A percentile compares a stretch with the other conserved stretches of the same genome.
Conservation (phyloP, 2,329 filamentous ascomycete genomes). For the Phyllosticta capitalensis region DNA sequence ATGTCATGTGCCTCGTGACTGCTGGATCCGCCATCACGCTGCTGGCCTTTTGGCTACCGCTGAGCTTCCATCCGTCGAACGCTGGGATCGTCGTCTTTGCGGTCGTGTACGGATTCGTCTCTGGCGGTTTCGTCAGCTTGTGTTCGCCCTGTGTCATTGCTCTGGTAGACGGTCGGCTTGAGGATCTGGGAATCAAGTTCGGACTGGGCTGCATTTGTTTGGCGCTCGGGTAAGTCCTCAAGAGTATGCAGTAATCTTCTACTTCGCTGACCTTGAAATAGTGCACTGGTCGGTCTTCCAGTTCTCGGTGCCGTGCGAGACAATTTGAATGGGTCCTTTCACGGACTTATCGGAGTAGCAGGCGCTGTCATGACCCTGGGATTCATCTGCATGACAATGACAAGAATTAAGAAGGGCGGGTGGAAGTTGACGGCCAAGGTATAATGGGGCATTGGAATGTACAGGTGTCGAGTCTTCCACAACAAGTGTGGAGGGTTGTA, state of each 20-base stretch:
- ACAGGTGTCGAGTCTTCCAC: not conserved
- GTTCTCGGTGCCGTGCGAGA: slow-evolving; percentile 13
- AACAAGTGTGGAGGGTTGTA: too few species aligned
- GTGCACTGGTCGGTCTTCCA: slow-evolving; percentile 11
- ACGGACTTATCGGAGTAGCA: slow-evolving; percentile 3
- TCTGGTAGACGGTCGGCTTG: slow-evolving; percentile 3
- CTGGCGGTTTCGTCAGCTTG: slow-evolving; percentile 36
- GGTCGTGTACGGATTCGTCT: slow-evolving; percentile 41
- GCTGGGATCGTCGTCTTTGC: slow-evolving; percentile 33
- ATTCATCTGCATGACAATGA: not conserved
- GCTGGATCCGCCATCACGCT: slow-evolving; percentile 35
- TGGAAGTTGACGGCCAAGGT: not conserved
- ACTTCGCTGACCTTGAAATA: not conserved
- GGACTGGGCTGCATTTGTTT: slow-evolving; percentile 7
- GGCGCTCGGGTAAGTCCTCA: slow-evolving; percentile 4
- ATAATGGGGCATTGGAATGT: not conserved
- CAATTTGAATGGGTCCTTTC: not conserved
- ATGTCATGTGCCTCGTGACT: slow-evolving; percentile 37
- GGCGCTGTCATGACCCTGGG: slow-evolving; percentile 2
- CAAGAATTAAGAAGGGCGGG: not conserved
- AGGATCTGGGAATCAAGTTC: slow-evolving; percentile 8
- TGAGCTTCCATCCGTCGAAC: slow-evolving; percentile 30
- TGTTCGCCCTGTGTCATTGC: slow-evolving; percentile 18
- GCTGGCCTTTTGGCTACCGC: slow-evolving; percentile 31
- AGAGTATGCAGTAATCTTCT: not conserved